phyloP scores from a whole-genome alignment of 176 grass and related monocot species.

The Bothriochloa decipiens region DNA sequence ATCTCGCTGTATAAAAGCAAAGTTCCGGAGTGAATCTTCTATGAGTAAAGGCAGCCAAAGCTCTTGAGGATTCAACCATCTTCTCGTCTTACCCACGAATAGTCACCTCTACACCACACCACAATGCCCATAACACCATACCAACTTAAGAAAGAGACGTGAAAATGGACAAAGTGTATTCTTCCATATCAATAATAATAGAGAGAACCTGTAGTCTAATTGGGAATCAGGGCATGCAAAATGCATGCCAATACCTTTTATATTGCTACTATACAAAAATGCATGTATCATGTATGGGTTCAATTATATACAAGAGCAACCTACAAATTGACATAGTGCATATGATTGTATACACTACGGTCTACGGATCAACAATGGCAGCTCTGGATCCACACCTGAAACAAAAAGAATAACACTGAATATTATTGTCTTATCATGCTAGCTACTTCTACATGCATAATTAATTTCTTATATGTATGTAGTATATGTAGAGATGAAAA shows the following conservation, averaged over 20 bases:
- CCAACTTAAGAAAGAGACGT: background rate
- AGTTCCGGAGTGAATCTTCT: background rate
- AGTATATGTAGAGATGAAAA: background rate
- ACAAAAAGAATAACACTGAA: background rate
- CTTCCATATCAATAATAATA: background rate
- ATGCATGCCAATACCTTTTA: background rate
- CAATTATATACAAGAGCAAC: constrained; percentile 11
- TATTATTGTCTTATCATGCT: background rate
- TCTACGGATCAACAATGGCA: background rate
- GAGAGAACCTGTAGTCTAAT: background rate
- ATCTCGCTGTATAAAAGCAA: background rate
- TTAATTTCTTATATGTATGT: background rate
- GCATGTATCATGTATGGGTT: background rate
- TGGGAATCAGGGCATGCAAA: background rate
- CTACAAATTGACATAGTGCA: background rate
- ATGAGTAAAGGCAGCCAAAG: too few relatives aligned
- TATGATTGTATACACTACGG: constrained; percentile 38
- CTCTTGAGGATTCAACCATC: too few relatives aligned
- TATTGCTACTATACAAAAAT: constrained; percentile 7
- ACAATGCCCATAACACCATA: background rate
- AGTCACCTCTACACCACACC: too few relatives aligned
- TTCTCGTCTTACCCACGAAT: too few relatives aligned
- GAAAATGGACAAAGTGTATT: background rate
- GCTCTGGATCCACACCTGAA: constrained; percentile 27
- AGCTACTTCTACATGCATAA: background rate